Evolutionary conservation across 2,329 filamentous ascomycete species (phyloP), one percentile per base, ranked within the genome.

Genomic region (Fusarium buxicola): DNA sequence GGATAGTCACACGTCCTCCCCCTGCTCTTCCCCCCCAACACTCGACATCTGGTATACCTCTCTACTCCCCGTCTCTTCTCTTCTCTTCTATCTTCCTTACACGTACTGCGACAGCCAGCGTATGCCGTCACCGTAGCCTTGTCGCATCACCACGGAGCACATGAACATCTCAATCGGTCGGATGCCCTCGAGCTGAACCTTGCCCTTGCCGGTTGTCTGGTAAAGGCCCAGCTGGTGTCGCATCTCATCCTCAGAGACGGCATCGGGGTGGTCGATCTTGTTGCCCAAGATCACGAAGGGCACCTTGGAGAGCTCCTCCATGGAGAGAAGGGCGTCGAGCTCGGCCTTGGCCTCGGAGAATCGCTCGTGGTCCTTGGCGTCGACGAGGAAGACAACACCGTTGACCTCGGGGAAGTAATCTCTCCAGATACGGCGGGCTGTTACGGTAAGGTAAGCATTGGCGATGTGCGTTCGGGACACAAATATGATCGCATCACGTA

Each of bases 191-290:
- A 95, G 84, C 65, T 90, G 92, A 63, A 96, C 89, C 85, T 96
- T 96, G 79, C 93, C 93, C 86, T 97, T 97, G 73, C 94, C 94
- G 60, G 92, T 97, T 53, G 94, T 97, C 81, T 98, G 94, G 81
- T 96, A 98, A 73, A 99, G 81, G 63, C 95, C 95, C 57, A 99
- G 84, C 77, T 94, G 91, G 76, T 94, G 90, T 78, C 95, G 88
- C 74, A 98, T 86, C 82, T 97, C 92, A 73, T 98, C 94, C 85
- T 99, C 95, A 67, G 91, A 94, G 51, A 98, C 89, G 63, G 95
- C 95, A 70, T 96, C 91, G 50, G 94, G 94, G 82, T 98, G 94
- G 79, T 99, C 95, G 78, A 99, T 99, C 88, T 99, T 99, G 88
- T 99, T 99, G 72, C 95, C 95, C 65, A 99, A 87, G 71, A 99